phyloP scores from a whole-genome alignment of 495 filamentous ascomycete genomes.

The Astrothelium subdiscretum region DNA sequence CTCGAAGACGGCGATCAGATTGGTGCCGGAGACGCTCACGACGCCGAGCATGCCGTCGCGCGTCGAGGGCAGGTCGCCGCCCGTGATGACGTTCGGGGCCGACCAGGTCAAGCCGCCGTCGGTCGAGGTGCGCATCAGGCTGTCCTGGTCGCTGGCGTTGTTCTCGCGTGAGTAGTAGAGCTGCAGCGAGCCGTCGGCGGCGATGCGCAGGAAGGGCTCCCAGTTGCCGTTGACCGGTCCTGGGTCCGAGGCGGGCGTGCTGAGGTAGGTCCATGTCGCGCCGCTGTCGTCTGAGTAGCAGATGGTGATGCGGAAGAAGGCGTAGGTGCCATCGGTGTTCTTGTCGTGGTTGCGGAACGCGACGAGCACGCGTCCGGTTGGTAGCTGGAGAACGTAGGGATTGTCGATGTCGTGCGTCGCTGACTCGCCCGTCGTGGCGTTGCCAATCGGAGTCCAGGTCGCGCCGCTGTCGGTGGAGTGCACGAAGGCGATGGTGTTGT shows the following conservation, averaged over 20 bases:
- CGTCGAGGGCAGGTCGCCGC: conserved; percentile 26
- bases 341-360: conserved; percentile 52
- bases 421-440: conserved; percentile 16
- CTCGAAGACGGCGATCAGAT: conserved; percentile 49
- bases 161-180: conserved; percentile 49
- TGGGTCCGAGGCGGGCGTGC: conserved; percentile 38
- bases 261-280: conserved; percentile 40
- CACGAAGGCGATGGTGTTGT: conserved; percentile 28
- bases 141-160: conserved; percentile 45
- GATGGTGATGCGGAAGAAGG: conserved; percentile 49
- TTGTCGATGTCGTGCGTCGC: conserved; percentile 47
- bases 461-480: conserved; percentile 33
- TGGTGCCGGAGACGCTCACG: conserved; percentile 31
- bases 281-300: conserved; percentile 46
- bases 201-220: conserved; percentile 50
- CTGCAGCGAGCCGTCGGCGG: conserved; percentile 36
- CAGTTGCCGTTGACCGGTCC: conserved; percentile 40
- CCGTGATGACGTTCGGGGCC: conserved; percentile 35
- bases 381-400: conserved; percentile 42
- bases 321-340: conserved; percentile 30
- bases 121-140: conserved; percentile 43
- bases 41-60: conserved; percentile 56
- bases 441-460: conserved; percentile 31
- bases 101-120: conserved; percentile 45
- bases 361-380: conserved; percentile 38